Base-by-base conservation (phyloP, 495 filamentous ascomycete species). In the Penicillium mononematosum region DNA sequence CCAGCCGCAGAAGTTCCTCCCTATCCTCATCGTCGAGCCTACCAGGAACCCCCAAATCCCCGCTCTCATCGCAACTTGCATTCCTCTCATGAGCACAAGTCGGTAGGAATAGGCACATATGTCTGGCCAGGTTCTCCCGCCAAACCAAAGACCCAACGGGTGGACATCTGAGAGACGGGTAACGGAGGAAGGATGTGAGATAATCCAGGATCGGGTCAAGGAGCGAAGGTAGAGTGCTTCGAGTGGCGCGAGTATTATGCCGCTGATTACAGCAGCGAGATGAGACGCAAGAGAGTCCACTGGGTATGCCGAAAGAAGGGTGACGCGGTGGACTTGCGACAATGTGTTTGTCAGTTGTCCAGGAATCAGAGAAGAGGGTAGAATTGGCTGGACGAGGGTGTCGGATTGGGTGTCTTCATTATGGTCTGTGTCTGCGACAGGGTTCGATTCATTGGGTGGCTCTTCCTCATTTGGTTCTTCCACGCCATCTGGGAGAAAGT, bases 161-260 rank as follows among this genome's bases (percentile, higher is more conserved):
- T 69, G 67, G 19, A 82, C 58, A 46, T 76, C 73, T 22, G 69
- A 63, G 3, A 57, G 53, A 34, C 58, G 62, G 34, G 47, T 47
- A 25, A 48, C 45, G 17, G 62, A 52, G 8, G 67, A 66, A 34
- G 62, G 62, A 4, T 69, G 62, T 11, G 66, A 63, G 2, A 70
- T 61, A 7, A 79, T 55, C 58, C 76, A 82, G 0, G 73, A 66
- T 6, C 69, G 58, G 2, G 78, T 74, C 4, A 82, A 60, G 11
- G 79, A 76, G 9, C 80, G 75, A 10, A 80, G 70, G 45, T 72
- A 77, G 11, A 81, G 65, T 9, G 75, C 71, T 63, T 81, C 79
- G 53, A 83, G 62, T 0, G 80, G 79, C 17, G 76, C 61, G 19
- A 80, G 75, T 11, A 81, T 63, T 11, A 78, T 62, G 22, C 61